Evolutionary conservation across 495 filamentous ascomycete genomes (phyloP), one percentile per base, ranked within the genome.

Genomic region (Talaromyces trachyspermus): DNA sequence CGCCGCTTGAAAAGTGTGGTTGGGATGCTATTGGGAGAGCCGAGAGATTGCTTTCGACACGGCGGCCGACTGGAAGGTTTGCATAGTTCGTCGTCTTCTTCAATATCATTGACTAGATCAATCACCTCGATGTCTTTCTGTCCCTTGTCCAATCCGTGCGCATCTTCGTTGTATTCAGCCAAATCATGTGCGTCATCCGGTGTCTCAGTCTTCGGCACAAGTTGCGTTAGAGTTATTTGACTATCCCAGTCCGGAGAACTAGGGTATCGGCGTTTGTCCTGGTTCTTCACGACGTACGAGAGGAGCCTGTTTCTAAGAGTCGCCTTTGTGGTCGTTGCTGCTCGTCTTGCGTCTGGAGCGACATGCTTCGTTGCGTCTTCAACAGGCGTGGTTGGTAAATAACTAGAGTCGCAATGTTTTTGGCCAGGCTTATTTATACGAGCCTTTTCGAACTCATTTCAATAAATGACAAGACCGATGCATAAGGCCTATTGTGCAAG

Each of bases 141-240:
- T 25, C 50, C 49, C n/a, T 56, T 49, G 26, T 68, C 54, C 48
- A 68, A 68, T 14, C 64, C 54, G 5, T 62, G 58, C 24, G 59
- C 50, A 23, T 69, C 64, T 44, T 70, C 56, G 32, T 65, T 55
- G 4, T 22, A 25, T 38, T 42, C 47, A 18, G 32, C 40, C 15
- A 40, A 29, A 8, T 19, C 43, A 1, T 14, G 1, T 15, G 29
- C 48, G 15, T 12, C 27, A 33, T 22, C 27, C 14, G 19, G 17
- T 26, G 48, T 7, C 18, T 43, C 40, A 50, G 25, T 32, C 54
- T 57, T 2, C 2, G 62, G 59, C 25, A 70, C 66, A 40, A 73
- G 65, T 37, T 73, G 70, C 2, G 70, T 73, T 12, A 73, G 56
- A 3, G 70, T 73, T 1, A 66, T 56, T 27, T 71, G 70, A 2